Evolutionary conservation across 2,329 filamentous ascomycete genomes (phyloP).

Genomic region (Colletotrichum falcatum): DNA sequence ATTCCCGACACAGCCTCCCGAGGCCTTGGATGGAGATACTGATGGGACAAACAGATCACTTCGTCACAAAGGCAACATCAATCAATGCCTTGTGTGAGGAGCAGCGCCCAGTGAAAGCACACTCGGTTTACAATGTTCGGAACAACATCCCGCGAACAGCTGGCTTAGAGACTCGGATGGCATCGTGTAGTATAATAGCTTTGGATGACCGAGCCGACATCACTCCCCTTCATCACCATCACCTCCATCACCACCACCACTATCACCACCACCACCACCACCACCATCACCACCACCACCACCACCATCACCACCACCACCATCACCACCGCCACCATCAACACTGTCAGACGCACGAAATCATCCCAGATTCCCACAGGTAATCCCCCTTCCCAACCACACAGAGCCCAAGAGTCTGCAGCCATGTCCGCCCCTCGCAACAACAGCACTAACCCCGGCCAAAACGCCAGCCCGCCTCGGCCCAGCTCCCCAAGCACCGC

Average conservation of each 20-base stretch:
- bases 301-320: too few species aligned
- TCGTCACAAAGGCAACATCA: background rate
- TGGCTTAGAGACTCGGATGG: accelerated
- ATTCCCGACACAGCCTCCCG: background rate
- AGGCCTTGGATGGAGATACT: background rate
- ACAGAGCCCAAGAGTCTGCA: background rate
- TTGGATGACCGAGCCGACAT: background rate
- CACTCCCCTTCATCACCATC: too few species aligned
- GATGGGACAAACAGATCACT: background rate
- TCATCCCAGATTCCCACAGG: background rate
- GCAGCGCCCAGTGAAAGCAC: background rate
- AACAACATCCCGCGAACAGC: background rate
- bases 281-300: background rate
- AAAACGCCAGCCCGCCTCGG: background rate
- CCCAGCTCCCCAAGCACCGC: background rate
- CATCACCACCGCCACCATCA: background rate
- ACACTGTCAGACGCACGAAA: background rate
- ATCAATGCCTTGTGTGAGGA: background rate
- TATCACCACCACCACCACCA: too few species aligned
- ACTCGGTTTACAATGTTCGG: background rate
- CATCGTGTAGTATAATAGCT: too few species aligned
- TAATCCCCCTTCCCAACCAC: background rate
- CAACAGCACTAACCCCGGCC: background rate
- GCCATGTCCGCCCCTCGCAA: background rate
- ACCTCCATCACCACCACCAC: too few species aligned